Percentiles rank a stretch among this genome's conserved stretches.
Evolutionary conservation across 139 green algal genomes (phyloP).

Genomic region (Volvox reticuliferus): DNA sequence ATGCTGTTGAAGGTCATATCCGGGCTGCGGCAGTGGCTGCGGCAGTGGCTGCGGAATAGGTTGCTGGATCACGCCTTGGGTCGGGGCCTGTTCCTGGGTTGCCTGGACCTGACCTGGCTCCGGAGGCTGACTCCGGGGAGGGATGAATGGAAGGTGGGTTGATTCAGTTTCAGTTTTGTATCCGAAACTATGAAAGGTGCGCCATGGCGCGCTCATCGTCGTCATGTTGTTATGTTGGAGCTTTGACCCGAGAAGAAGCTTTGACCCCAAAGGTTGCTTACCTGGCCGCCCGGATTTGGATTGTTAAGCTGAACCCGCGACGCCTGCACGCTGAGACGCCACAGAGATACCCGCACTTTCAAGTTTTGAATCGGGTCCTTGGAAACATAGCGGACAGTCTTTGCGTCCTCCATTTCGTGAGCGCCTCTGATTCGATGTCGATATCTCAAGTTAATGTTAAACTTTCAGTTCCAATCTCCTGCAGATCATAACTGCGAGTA

Average conservation of each 20-base stretch:
- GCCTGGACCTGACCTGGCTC: background rate
- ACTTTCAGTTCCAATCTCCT: too few species aligned
- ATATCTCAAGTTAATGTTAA: too few species aligned
- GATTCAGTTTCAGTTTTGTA: too few species aligned
- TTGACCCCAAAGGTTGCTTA: background rate
- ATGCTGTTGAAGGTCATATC: too few species aligned
- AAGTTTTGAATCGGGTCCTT: slow-evolving; percentile 71
- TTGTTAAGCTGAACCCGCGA: slow-evolving; percentile 11
- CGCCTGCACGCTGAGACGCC: slow-evolving; percentile 49
- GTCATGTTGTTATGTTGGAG: too few species aligned
- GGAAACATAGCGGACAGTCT: slow-evolving; percentile 70
- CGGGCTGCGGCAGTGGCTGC: background rate
- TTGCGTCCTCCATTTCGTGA: slow-evolving; percentile 61
- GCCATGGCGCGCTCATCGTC: too few species aligned
- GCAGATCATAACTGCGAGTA: too few species aligned
- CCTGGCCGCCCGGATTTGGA: background rate
- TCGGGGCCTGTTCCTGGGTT: background rate
- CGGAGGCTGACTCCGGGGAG: background rate
- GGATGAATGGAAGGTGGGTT: too few species aligned
- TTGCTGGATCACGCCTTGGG: background rate
- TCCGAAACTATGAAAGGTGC: too few species aligned
- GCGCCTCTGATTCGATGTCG: background rate
- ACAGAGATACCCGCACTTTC: slow-evolving; percentile 52
- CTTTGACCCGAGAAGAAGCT: too few species aligned
- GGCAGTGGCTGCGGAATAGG: background rate